Evolutionary conservation across 345 rosid genomes (phyloP).

Genomic region (Populus simonii): DNA sequence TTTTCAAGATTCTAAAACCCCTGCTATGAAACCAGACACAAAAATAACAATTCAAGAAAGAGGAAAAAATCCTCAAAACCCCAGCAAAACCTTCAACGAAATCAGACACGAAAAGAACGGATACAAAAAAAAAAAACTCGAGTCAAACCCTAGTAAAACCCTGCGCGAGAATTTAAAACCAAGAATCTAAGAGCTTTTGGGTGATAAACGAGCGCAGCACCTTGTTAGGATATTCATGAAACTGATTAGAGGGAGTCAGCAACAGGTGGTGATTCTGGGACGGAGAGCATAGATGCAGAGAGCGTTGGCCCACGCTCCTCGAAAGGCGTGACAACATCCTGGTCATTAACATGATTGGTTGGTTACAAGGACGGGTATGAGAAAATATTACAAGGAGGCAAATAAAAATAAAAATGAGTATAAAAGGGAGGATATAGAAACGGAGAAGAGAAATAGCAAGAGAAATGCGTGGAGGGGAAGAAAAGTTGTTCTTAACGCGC

Average conservation of each 20-base stretch:
- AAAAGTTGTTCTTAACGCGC: no score
- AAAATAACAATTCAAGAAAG: conserved; percentile 10
- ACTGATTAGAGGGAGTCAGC: conserved; percentile 33
- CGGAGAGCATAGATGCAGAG: conserved; percentile 30
- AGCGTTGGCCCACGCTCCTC: conserved; percentile 43
- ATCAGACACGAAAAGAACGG: neutral
- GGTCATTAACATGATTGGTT: conserved; percentile 40
- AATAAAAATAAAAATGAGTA: no score
- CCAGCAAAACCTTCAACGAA: neutral
- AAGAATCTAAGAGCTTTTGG: neutral
- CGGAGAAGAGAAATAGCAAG: neutral
- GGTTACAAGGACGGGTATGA: neutral
- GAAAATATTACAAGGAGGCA: neutral
- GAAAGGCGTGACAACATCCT: conserved; percentile 56
- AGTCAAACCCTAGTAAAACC: conserved; percentile 37
- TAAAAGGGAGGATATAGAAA: neutral
- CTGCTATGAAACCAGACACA: neutral
- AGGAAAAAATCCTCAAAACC: neutral
- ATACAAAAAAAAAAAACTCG: neutral
- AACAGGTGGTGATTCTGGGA: conserved; percentile 30
- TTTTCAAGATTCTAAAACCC: neutral
- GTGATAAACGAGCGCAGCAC: conserved; percentile 12
- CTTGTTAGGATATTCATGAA: conserved; percentile 38
- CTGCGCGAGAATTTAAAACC: neutral
- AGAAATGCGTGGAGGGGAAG: no score